phyloP scores from a whole-genome alignment of 768 basidiomycete genomes.

The Crepidotus variabilis region DNA sequence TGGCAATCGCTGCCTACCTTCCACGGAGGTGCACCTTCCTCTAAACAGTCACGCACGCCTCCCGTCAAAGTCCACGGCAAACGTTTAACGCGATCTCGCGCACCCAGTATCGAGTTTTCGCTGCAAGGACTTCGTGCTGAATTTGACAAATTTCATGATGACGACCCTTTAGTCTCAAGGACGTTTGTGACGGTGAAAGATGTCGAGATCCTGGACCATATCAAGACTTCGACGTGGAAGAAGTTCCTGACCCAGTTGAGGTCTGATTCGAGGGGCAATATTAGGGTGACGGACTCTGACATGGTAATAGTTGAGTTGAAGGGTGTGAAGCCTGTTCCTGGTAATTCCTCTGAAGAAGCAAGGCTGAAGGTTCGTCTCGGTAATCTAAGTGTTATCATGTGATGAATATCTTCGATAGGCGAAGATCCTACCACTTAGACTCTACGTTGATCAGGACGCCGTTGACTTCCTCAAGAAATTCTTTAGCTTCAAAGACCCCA shows the following conservation, averaged over 20 bases:
- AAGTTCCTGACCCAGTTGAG: slow-evolving; percentile 90
- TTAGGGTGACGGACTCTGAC: slow-evolving; percentile 86
- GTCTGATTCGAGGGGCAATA: slow-evolving; percentile 80
- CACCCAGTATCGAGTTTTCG: slow-evolving; percentile 81
- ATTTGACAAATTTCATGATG: slow-evolving; percentile 59
- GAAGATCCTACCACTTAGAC: slow-evolving; percentile 83
- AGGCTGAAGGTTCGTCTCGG: slow-evolving; percentile 61
- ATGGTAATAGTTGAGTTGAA: slow-evolving; percentile 89
- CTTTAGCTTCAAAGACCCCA: slow-evolving; percentile 79
- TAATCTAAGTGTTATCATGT: background rate
- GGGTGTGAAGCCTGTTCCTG: slow-evolving; percentile 69
- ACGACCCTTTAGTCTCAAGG: slow-evolving; percentile 57
- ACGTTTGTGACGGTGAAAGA: slow-evolving; percentile 66
- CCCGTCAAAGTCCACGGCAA: slow-evolving; percentile 48
- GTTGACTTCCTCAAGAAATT: slow-evolving; percentile 97
- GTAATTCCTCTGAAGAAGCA: slow-evolving; percentile 67
- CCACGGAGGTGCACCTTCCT: slow-evolving; percentile 17
- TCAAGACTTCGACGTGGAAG: slow-evolving; percentile 98
- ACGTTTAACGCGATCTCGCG: slow-evolving; percentile 67
- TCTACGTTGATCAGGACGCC: slow-evolving; percentile 98
- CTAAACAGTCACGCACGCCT: slow-evolving; percentile 32
- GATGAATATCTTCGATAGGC: slow-evolving; percentile 44
- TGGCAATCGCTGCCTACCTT: slow-evolving; percentile 80
- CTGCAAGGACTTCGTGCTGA: slow-evolving; percentile 63
- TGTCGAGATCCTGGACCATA: slow-evolving; percentile 91